Conservation (phyloP, 1,139 yeast genomes). For the Eremothecium gossypii region DNA sequence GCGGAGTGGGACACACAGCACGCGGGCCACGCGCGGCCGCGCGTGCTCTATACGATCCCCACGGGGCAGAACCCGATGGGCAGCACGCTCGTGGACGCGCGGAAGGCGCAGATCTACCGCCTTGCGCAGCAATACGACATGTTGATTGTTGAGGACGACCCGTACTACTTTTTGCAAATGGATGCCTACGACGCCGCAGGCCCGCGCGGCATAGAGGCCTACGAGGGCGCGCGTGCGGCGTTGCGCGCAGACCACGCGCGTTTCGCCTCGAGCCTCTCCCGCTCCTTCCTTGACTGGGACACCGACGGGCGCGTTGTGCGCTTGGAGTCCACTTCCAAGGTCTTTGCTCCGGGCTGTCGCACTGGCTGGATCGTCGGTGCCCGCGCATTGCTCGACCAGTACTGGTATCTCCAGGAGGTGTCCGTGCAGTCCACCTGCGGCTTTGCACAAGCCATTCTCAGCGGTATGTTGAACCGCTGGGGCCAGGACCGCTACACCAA, state of each 20-base stretch:
- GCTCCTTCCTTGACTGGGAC: conserved; percentile 72
- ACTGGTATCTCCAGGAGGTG: conserved; percentile 69
- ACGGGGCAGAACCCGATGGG: conserved; percentile 98
- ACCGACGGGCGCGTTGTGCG: conserved; percentile 85
- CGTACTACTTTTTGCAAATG: conserved; percentile 90
- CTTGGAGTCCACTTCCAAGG: conserved; percentile 86
- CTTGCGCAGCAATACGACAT: conserved; percentile 77
- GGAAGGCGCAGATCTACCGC: conserved; percentile 63
- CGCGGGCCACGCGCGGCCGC: conserved; percentile 59
- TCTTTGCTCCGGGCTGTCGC: conserved; percentile 86
- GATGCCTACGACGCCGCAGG: conserved; percentile 44
- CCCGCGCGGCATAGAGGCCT: conserved; percentile 8
- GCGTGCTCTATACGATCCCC: conserved; percentile 73
- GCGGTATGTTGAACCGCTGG: conserved; percentile 59
- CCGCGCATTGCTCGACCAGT: conserved; percentile 53
- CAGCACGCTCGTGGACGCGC: conserved; percentile 58
- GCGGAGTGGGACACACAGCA: conserved; percentile 48
- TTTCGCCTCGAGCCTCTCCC: conserved; percentile 60
- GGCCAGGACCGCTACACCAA: conserved; percentile 70
- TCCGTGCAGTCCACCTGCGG: conserved; percentile 79
- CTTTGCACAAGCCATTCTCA: conserved; percentile 60
- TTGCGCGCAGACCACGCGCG: conserved; percentile 34
- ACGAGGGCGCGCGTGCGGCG: conserved; percentile 1
- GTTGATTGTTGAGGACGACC: conserved; percentile 85
- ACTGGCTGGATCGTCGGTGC: conserved; percentile 89